Percentiles rank a stretch among this genome's conserved stretches.
Evolutionary conservation across 2,329 filamentous ascomycete species (phyloP).

Genomic region (Fusarium albosuccineum): DNA sequence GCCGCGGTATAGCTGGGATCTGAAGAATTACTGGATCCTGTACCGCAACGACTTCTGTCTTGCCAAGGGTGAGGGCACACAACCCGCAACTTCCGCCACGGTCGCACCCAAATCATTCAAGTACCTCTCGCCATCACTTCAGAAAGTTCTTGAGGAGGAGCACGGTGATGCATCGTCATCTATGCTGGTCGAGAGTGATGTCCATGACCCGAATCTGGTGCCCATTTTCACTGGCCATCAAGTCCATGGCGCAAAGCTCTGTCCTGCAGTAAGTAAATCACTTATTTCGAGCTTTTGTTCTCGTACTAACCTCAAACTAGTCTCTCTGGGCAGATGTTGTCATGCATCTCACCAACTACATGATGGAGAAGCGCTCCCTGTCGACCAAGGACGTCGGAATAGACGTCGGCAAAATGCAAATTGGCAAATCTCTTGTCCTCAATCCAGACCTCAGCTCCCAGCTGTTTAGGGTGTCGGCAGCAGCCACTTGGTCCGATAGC

Average conservation of each 20-base stretch:
- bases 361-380: constrained; percentile 33
- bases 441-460: constrained; percentile 22
- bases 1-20: constrained; percentile 78
- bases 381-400: constrained; percentile 23
- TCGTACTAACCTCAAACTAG: constrained; percentile 15
- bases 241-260: constrained; percentile 38
- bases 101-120: constrained; percentile 11
- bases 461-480: constrained; percentile 33
- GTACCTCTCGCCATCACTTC: constrained; percentile 38
- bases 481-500: constrained; percentile 29
- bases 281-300: too few relatives aligned
- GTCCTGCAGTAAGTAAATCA: constrained; percentile 36
- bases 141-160: constrained; percentile 34
- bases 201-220: constrained; percentile 26
- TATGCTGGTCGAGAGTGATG: constrained; percentile 33
- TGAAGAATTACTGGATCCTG: constrained; percentile 77
- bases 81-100: not conserved
- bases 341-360: constrained; percentile 24
- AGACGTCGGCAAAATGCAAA: constrained; percentile 37
- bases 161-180: constrained; percentile 19
- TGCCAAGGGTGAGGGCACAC: constrained; percentile 67
- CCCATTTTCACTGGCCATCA: constrained; percentile 36
- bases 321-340: constrained; percentile 37
- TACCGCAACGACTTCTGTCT: constrained; percentile 78
- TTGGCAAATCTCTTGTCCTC: constrained; percentile 38